Percentiles rank a stretch among this genome's conserved stretches.
These are phyloP conservation scores for Mycena indigotica DNA, from an alignment of 768 basidiomycete species.

Conservation along the genomic window DNA sequence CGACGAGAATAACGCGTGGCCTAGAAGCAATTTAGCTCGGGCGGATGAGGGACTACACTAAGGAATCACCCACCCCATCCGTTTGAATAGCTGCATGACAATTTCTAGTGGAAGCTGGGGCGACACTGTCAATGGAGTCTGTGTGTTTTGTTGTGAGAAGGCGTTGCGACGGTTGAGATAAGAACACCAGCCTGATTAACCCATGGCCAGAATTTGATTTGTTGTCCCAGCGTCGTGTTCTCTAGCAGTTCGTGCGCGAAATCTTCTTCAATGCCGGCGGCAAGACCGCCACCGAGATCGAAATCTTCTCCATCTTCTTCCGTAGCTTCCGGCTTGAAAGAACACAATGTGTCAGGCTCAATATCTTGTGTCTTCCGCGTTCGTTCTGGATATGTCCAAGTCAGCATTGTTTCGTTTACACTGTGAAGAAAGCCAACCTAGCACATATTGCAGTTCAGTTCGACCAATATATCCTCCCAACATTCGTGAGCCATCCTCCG, in stretches of 20 bases:
- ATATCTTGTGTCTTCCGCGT: conserved; percentile 66
- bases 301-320: conserved; percentile 56
- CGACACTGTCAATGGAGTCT: conserved; percentile 95
- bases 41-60: conserved; percentile 6
- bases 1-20: conserved; percentile 94
- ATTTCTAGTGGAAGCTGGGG: conserved; percentile 93
- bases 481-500: conserved; percentile 56
- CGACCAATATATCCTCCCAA: conserved; percentile 89
- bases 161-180: conserved; percentile 1
- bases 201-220: conserved; percentile 80
- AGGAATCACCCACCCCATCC: conserved; percentile 82
- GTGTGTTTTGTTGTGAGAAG: conserved; percentile 13
- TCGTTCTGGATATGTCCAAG: conserved; percentile 54
- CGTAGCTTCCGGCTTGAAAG: conserved; percentile 56
- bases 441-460: conserved; percentile 80
- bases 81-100: conserved; percentile 95
- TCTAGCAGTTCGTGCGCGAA: conserved; percentile 66
- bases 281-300: conserved; percentile 49
- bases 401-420: background rate
- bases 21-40: conserved; percentile 40
- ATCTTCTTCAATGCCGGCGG: conserved; percentile 60
- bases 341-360: conserved; percentile 65
- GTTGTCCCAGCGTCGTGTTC: conserved; percentile 53
- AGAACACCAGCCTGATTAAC: conserved; percentile 79
- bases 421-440: conserved; percentile 53